A percentile compares a stretch with the other conserved stretches of the same genome.
phyloP scores from a whole-genome alignment of 2,329 filamentous ascomycete species.

The Fusarium siculi region DNA sequence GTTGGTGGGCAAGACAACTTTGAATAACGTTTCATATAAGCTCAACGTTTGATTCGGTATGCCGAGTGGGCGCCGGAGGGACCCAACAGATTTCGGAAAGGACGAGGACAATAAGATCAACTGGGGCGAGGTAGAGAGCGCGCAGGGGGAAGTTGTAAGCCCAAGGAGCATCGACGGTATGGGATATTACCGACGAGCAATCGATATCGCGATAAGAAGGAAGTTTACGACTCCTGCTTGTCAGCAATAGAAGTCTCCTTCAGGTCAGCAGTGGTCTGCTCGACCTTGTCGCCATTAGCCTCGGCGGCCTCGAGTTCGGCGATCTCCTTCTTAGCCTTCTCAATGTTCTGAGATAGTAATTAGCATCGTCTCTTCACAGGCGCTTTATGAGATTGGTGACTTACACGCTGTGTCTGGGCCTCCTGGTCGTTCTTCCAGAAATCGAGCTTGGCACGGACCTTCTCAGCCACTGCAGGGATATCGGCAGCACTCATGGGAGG shows the following conservation, averaged over 20 bases:
- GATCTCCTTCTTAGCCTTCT: conserved; percentile 96
- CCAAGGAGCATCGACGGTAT: conserved; percentile 19
- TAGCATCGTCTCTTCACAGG: conserved; percentile 37
- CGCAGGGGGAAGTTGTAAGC: conserved; percentile 8
- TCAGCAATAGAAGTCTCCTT: conserved; percentile 64
- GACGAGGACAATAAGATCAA: conserved; percentile 1
- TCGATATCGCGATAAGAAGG: neutral
- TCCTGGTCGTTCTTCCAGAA: conserved; percentile 93
- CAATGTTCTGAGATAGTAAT: conserved; percentile 78
- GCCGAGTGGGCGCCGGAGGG: conserved; percentile 13
- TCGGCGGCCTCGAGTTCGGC: conserved; percentile 78
- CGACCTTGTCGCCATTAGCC: conserved; percentile 63
- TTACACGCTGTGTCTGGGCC: conserved; percentile 88
- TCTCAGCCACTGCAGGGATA: conserved; percentile 81
- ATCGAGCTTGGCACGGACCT: conserved; percentile 90
- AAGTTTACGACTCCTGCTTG: conserved; percentile 59
- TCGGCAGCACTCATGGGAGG: conserved; percentile 88
- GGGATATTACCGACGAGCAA: conserved; percentile 25
- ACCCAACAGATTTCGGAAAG: conserved; percentile 12
- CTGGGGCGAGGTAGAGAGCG: neutral
- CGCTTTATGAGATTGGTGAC: conserved; percentile 47
- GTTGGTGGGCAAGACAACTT: conserved; percentile 18
- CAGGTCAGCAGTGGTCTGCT: conserved; percentile 62
- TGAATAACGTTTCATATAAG: conserved; percentile 20
- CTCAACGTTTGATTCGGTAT: conserved; percentile 15